A percentile compares a stretch with the other conserved stretches of the same genome.
Conservation (phyloP, 805 yeast species). For the Isabelozyma gotoi region DNA sequence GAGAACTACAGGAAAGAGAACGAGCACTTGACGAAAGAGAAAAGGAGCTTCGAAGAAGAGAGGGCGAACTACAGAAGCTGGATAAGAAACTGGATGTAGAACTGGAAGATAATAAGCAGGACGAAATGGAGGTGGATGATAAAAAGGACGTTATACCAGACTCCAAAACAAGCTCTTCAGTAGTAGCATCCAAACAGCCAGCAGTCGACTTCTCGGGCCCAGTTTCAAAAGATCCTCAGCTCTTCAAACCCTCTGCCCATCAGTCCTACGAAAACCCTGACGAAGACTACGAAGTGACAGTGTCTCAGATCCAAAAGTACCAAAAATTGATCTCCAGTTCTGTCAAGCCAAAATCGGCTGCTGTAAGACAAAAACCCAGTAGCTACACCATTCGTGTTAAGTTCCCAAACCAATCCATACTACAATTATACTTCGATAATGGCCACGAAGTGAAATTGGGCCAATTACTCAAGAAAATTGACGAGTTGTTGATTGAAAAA, state of each 20-base stretch:
- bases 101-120: not conserved
- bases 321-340: slow-evolving; percentile 32
- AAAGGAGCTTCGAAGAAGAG: not conserved
- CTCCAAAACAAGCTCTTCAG: too few species aligned
- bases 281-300: slow-evolving; percentile 40
- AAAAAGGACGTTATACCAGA: too few species aligned
- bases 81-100: not conserved
- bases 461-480: slow-evolving; percentile 34
- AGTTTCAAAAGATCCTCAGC: slow-evolving; percentile 14
- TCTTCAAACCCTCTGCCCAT: slow-evolving; percentile 17
- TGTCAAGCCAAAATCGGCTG: slow-evolving; percentile 12
- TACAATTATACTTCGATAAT: slow-evolving; percentile 34
- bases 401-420: slow-evolving; percentile 38
- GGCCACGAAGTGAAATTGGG: slow-evolving; percentile 28
- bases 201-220: not conserved
- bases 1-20: not conserved
- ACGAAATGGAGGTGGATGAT: not conserved
- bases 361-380: slow-evolving; percentile 15
- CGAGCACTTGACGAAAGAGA: not conserved
- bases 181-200: not conserved
- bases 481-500: slow-evolving; percentile 26
- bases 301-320: slow-evolving; percentile 37
- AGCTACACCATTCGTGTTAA: slow-evolving; percentile 31
- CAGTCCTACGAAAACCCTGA: slow-evolving; percentile 39
- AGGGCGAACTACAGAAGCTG: not conserved